These are phyloP conservation scores for Mycena venus DNA, from an alignment of 768 basidiomycete genomes.

Conservation along the genomic window DNA sequence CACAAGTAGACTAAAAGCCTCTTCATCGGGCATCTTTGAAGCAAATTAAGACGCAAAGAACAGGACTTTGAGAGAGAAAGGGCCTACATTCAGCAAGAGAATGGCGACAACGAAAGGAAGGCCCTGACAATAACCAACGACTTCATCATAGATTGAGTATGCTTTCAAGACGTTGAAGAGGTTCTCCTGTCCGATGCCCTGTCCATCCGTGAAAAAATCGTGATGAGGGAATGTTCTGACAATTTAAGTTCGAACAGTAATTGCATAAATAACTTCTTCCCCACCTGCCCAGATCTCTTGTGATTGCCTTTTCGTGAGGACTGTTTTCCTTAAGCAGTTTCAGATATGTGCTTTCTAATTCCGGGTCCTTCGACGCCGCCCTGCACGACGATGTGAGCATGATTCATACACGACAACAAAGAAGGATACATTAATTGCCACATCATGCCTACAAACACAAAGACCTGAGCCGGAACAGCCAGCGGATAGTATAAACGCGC, in stretches of 20 bases:
- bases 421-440: slow-evolving; percentile 91
- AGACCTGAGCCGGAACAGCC: background rate
- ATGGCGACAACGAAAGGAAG: slow-evolving; percentile 97
- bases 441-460: slow-evolving; percentile 67
- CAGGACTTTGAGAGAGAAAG: background rate
- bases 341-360: slow-evolving; percentile 88
- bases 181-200: slow-evolving; percentile 97
- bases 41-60: background rate
- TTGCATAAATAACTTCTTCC: slow-evolving; percentile 26
- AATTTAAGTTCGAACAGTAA: slow-evolving; percentile 5
- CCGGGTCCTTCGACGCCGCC: slow-evolving; percentile 93
- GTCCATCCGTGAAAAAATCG: slow-evolving; percentile 94
- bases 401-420: background rate
- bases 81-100: slow-evolving; percentile 86
- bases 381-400: slow-evolving; percentile 52
- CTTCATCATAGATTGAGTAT: slow-evolving; percentile 95
- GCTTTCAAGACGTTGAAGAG: slow-evolving; percentile 98
- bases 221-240: slow-evolving; percentile 95
- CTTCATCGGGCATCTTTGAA: slow-evolving; percentile 97
- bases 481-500: background rate
- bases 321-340: slow-evolving; percentile 86
- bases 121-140: slow-evolving; percentile 98
- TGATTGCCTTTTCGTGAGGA: slow-evolving; percentile 94
- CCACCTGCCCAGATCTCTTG: slow-evolving; percentile 89
- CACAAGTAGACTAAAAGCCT: slow-evolving; percentile 96